Evolutionary conservation across 2,329 filamentous ascomycete species (phyloP).

Genomic region (Cadophora sp.): DNA sequence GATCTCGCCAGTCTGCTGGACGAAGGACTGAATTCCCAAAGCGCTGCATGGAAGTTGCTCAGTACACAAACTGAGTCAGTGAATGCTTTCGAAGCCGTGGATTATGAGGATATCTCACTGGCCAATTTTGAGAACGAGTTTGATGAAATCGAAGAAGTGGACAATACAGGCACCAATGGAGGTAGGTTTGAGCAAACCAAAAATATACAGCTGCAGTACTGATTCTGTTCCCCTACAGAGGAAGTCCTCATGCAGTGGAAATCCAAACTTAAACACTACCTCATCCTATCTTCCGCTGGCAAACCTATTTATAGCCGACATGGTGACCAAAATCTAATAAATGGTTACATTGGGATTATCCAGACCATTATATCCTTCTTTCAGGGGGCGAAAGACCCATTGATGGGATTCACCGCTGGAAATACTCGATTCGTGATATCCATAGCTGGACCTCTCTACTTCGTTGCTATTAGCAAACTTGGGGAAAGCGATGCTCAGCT

Average conservation of each 20-base stretch:
- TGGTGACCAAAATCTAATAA: conserved; percentile 87
- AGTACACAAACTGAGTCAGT: conserved; percentile 65
- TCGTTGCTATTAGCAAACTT: conserved; percentile 90
- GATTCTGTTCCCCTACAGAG: conserved; percentile 40
- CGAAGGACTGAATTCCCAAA: conserved; percentile 70
- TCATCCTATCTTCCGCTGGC: conserved; percentile 93
- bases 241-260: conserved; percentile 75
- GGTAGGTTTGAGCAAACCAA: conserved; percentile 46
- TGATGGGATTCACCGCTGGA: conserved; percentile 87
- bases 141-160: conserved; percentile 70
- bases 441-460: conserved; percentile 85
- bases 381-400: conserved; percentile 76
- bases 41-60: conserved; percentile 72
- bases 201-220: not conserved
- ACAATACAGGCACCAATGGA: conserved; percentile 60
- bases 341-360: conserved; percentile 91
- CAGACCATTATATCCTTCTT: conserved; percentile 99
- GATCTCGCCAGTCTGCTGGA: conserved; percentile 85
- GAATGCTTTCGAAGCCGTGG: conserved; percentile 65
- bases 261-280: conserved; percentile 93
- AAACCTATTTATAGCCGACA: conserved; percentile 98
- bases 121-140: conserved; percentile 79
- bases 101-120: conserved; percentile 59
- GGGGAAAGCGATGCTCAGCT: conserved; percentile 93
- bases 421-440: conserved; percentile 84